These are phyloP conservation scores for Nepenthes gracilis DNA, from an alignment of 148 eudicot species.

Conservation along the genomic window DNA sequence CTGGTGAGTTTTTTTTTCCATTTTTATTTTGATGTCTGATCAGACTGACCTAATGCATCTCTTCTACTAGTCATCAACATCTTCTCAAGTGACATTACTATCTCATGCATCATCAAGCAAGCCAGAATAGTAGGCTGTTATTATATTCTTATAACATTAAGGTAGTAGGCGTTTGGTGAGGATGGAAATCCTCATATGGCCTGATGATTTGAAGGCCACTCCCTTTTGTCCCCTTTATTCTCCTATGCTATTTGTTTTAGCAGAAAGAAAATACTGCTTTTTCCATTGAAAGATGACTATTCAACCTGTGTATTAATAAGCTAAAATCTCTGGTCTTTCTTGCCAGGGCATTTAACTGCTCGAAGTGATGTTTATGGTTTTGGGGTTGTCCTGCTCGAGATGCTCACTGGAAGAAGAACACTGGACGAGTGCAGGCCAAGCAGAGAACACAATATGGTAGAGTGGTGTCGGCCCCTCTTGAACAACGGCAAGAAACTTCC, in stretches of 20 bases:
- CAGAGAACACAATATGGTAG: slow-evolving; percentile 75
- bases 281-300: neutral
- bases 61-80: neutral
- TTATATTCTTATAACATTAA: too few species aligned
- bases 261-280: neutral
- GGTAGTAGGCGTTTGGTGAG: too few species aligned
- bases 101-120: neutral
- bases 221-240: too few species aligned
- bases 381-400: slow-evolving; percentile 82
- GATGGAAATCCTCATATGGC: too few species aligned
- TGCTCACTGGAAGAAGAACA: slow-evolving; percentile 76
- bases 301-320: neutral
- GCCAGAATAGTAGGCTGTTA: neutral
- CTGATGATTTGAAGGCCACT: too few species aligned
- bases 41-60: neutral
- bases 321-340: neutral
- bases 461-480: slow-evolving; percentile 77
- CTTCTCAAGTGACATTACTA: neutral
- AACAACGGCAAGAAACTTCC: slow-evolving; percentile 65
- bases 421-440: slow-evolving; percentile 74
- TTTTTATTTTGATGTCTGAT: neutral
- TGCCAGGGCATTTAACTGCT: slow-evolving; percentile 75
- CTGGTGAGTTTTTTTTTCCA: slow-evolving; percentile 33
- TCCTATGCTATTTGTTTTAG: neutral
- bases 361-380: slow-evolving; percentile 81